Evolutionary conservation across 2,329 filamentous ascomycete genomes (phyloP).

Genomic region (Epichloe gansuensis): DNA sequence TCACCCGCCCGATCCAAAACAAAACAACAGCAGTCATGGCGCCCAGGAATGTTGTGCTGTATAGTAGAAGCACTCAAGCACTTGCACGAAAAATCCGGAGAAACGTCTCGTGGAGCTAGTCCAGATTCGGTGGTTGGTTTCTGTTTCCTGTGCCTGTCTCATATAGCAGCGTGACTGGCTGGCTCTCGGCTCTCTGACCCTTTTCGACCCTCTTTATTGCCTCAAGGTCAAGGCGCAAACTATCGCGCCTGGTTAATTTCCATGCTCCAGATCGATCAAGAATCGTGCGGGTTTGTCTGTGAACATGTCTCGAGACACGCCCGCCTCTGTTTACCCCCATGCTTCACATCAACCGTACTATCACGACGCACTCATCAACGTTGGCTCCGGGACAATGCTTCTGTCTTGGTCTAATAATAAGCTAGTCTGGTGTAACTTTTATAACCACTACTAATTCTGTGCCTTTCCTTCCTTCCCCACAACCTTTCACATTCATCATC

Average conservation of each 20-base stretch:
- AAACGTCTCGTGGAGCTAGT: not conserved
- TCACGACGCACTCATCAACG: too few relatives aligned
- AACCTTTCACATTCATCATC: not conserved
- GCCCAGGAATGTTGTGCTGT: not conserved
- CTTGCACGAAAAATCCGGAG: not conserved
- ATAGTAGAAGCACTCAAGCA: too few relatives aligned
- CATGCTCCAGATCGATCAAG: not conserved
- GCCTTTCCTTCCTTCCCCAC: not conserved
- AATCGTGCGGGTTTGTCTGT: not conserved
- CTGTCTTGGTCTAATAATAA: too few relatives aligned
- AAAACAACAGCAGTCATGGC: not conserved
- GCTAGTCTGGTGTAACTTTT: too few relatives aligned
- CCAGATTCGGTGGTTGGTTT: not conserved
- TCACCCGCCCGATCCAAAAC: not conserved
- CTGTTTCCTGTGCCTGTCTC: not conserved
- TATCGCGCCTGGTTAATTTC: not conserved
- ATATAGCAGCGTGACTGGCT: not conserved
- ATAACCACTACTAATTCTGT: too few relatives aligned
- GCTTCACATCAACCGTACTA: too few relatives aligned
- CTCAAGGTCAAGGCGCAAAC: not conserved
- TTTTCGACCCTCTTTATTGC: not conserved
- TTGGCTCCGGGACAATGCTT: too few relatives aligned
- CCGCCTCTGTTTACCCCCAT: too few relatives aligned
- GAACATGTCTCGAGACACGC: not conserved
- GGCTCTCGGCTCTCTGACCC: too few relatives aligned